These are phyloP conservation scores for Nothomitra cinnamomea DNA, from an alignment of 2,329 filamentous ascomycete species.

Conservation along the genomic window DNA sequence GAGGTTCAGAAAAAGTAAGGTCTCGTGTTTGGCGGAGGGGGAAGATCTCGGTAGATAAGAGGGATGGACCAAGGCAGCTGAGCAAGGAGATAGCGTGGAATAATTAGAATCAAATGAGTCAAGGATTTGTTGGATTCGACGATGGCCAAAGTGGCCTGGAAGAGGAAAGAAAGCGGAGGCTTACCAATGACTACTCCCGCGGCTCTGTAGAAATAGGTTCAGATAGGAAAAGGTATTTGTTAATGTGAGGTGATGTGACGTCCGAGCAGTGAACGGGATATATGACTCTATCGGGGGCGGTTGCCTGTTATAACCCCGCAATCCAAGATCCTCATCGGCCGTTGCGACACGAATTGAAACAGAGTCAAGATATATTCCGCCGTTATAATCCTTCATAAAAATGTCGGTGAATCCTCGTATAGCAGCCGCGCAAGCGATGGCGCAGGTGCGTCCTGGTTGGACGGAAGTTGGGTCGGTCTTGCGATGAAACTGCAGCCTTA, in stretches of 20 bases:
- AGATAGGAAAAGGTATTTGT: neutral
- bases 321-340: neutral
- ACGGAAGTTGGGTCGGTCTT: too few relatives aligned
- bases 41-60: too few relatives aligned
- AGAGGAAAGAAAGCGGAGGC: neutral
- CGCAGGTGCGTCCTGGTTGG: too few relatives aligned
- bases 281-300: neutral
- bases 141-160: neutral
- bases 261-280: neutral
- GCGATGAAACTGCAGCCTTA: too few relatives aligned
- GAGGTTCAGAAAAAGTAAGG: neutral
- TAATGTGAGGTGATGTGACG: neutral
- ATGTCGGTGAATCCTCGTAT: too few relatives aligned
- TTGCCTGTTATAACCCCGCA: constrained; percentile 2
- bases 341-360: neutral
- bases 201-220: too few relatives aligned
- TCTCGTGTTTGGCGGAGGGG: too few relatives aligned
- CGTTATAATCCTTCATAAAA: neutral
- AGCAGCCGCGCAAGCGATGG: too few relatives aligned
- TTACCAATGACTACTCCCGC: neutral
- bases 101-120: neutral
- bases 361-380: neutral
- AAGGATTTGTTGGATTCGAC: neutral
- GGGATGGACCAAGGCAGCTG: too few relatives aligned
- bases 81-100: neutral